phyloP scores from a whole-genome alignment of 208 protist genomes.

The Vickermania ingenoplastis region DNA sequence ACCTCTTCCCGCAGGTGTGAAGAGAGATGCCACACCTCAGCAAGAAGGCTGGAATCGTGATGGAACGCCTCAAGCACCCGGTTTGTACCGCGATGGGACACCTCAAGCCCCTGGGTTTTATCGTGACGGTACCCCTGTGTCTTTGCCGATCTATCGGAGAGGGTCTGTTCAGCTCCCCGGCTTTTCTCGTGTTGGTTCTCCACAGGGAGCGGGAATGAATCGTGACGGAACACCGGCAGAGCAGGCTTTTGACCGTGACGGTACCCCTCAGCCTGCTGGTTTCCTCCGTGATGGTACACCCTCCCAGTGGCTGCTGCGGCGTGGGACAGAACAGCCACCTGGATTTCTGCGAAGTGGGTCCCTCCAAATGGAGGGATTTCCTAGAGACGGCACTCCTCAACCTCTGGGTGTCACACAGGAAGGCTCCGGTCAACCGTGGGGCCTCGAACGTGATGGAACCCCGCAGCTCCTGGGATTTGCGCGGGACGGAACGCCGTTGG shows the following conservation, averaged over 20 bases:
- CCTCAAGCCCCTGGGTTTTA: background rate
- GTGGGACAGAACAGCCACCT: background rate
- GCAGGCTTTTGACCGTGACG: background rate
- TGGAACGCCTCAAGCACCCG: background rate
- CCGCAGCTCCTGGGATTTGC: background rate
- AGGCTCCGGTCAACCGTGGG: background rate
- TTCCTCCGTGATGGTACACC: background rate
- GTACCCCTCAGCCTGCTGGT: background rate
- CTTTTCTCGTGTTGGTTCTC: background rate
- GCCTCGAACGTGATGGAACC: background rate
- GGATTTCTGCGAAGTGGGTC: background rate
- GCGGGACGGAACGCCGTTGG: background rate
- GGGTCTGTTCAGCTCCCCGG: background rate
- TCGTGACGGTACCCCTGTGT: background rate
- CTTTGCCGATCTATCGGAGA: background rate
- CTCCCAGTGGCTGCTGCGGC: background rate
- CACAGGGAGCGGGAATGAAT: background rate
- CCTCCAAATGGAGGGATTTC: background rate
- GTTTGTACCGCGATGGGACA: background rate
- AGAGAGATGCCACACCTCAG: background rate
- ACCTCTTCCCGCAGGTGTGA: background rate
- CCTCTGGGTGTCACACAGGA: background rate
- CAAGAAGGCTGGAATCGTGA: background rate
- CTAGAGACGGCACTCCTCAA: background rate
- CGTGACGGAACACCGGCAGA: background rate